Evolutionary conservation across 306 rosid genomes (phyloP).

Genomic region (Corylus heterophylla): DNA sequence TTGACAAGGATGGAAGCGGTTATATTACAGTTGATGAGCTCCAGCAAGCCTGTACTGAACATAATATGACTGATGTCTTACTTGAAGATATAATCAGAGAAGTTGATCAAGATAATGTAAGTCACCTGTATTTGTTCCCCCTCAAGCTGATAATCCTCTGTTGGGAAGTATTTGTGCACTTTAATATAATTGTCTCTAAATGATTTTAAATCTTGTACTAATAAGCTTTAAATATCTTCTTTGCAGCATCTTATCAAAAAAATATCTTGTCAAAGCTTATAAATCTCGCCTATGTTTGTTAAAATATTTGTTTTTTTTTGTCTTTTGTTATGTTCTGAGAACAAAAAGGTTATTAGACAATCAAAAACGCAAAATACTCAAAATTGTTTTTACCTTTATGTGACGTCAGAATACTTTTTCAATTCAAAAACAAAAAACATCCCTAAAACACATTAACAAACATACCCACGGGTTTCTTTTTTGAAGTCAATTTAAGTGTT

Average conservation of each 20-base stretch:
- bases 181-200: not conserved
- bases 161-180: not conserved
- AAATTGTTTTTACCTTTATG: no score
- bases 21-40: slow-evolving; percentile 96
- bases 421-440: no score
- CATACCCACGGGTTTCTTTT: not conserved
- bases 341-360: no score
- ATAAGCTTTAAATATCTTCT: slow-evolving; percentile 5
- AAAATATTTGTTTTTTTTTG: no score
- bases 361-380: no score
- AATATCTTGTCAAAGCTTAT: not conserved
- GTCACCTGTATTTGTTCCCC: slow-evolving; percentile 28
- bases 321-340: no score
- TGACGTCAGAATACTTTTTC: no score
- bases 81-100: slow-evolving; percentile 90
- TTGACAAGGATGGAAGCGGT: slow-evolving; percentile 94
- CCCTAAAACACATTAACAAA: no score
- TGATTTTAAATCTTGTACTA: not conserved
- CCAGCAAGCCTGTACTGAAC: slow-evolving; percentile 93
- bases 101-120: slow-evolving; percentile 97
- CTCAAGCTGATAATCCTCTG: not conserved
- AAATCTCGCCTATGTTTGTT: not conserved
- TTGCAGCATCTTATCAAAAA: not conserved
- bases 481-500: not conserved
- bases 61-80: slow-evolving; percentile 76